These are phyloP conservation scores for Podospora comata DNA, from an alignment of 495 filamentous ascomycete genomes.

Conservation along the genomic window DNA sequence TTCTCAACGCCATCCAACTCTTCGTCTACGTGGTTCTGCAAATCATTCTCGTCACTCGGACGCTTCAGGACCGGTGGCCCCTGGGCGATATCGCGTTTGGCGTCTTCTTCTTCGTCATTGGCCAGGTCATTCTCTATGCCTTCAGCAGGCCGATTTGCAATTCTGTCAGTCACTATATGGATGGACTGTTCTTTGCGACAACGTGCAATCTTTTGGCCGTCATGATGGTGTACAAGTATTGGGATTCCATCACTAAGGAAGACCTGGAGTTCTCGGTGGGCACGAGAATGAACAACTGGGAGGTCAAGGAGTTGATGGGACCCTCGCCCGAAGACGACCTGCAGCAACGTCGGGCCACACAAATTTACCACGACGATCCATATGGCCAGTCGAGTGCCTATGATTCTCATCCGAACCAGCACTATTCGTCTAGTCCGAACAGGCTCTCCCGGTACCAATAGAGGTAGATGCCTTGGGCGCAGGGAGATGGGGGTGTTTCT, in stretches of 20 bases:
- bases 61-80: conserved; percentile 93
- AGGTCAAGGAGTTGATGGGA: conserved; percentile 83
- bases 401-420: conserved; percentile 43
- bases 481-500: background rate
- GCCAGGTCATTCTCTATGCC: conserved; percentile 89
- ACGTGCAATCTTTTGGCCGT: conserved; percentile 91
- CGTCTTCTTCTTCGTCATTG: conserved; percentile 84
- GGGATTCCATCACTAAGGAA: conserved; percentile 98
- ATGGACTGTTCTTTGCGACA: conserved; percentile 92
- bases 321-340: conserved; percentile 67
- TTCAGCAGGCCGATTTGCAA: conserved; percentile 84
- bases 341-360: conserved; percentile 56
- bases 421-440: conserved; percentile 41
- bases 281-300: conserved; percentile 93
- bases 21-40: conserved; percentile 86
- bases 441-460: conserved; percentile 33
- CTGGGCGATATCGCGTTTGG: conserved; percentile 92
- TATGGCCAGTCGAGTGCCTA: conserved; percentile 44
- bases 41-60: conserved; percentile 80
- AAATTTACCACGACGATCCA: conserved; percentile 64
- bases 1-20: conserved; percentile 83
- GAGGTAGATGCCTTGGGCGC: background rate
- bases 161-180: conserved; percentile 84
- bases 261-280: conserved; percentile 98
- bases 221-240: conserved; percentile 99